These are phyloP conservation scores for Fibroporia radiculosa DNA, from an alignment of 768 basidiomycete species.

Conservation along the genomic window DNA sequence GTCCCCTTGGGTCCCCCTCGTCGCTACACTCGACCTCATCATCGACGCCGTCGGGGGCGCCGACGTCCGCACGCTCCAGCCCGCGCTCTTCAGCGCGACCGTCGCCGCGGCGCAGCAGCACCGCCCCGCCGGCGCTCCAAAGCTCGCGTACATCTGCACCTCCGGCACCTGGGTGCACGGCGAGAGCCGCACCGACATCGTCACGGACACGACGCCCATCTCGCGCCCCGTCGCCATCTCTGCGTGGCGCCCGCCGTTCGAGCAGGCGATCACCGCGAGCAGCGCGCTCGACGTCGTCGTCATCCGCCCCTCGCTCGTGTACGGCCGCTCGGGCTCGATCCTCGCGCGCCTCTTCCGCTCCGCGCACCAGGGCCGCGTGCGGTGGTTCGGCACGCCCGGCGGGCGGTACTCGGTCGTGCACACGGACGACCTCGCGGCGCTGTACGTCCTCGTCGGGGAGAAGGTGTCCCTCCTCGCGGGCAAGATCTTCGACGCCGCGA, in stretches of 20 bases:
- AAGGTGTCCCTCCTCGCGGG: slow-evolving; percentile 28
- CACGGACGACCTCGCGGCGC: slow-evolving; percentile 37
- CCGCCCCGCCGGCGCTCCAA: slow-evolving; percentile 26
- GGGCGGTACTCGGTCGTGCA: slow-evolving; percentile 31
- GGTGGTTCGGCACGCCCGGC: slow-evolving; percentile 28
- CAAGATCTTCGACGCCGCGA: slow-evolving; percentile 33
- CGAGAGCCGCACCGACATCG: slow-evolving; percentile 25
- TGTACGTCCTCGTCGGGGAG: slow-evolving; percentile 34
- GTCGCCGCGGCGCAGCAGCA: slow-evolving; percentile 17
- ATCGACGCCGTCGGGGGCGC: slow-evolving; percentile 25
- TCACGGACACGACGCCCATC: slow-evolving; percentile 29
- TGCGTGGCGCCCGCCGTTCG: slow-evolving; percentile 27
- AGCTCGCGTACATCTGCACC: slow-evolving; percentile 37
- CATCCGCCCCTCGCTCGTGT: slow-evolving; percentile 35
- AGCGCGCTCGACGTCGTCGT: slow-evolving; percentile 34
- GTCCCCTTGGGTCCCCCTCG: slow-evolving; percentile 20
- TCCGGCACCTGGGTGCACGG: slow-evolving; percentile 40
- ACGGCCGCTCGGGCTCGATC: slow-evolving; percentile 35
- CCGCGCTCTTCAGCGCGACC: slow-evolving; percentile 19
- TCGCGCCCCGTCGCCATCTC: slow-evolving; percentile 18
- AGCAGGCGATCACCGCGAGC: slow-evolving; percentile 25
- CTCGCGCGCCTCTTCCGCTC: slow-evolving; percentile 25
- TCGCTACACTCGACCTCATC: slow-evolving; percentile 27
- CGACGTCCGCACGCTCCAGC: slow-evolving; percentile 14
- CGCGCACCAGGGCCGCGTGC: slow-evolving; percentile 24